These are phyloP conservation scores for Cinnamomum micranthum DNA, from an alignment of 164 flowering plant genomes.

Conservation along the genomic window DNA sequence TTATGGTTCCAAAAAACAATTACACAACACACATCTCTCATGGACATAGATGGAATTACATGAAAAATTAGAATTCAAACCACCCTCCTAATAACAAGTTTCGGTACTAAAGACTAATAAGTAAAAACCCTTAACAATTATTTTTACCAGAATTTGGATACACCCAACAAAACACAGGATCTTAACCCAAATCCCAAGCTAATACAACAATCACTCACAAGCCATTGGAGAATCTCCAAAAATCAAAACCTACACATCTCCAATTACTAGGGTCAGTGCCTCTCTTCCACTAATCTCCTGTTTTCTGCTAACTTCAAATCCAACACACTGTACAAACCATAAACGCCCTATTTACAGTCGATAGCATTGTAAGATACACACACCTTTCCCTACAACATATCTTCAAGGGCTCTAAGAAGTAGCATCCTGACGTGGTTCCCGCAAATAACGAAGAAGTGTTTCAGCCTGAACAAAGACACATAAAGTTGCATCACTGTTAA, in stretches of 20 bases:
- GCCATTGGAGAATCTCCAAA: conserved; percentile 4
- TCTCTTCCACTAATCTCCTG: not conserved
- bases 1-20: not conserved
- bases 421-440: conserved; percentile 72
- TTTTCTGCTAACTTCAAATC: not conserved
- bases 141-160: conserved; percentile 21
- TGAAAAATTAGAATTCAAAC: not conserved
- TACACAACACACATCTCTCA: no score
- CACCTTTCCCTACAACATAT: not conserved
- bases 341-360: conserved; percentile 19
- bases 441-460: conserved; percentile 64
- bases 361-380: not conserved
- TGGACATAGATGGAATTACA: no score
- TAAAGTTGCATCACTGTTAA: not conserved
- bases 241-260: conserved; percentile 9
- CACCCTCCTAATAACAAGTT: not conserved
- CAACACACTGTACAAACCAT: conserved; percentile 24
- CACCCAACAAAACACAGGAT: conserved; percentile 24
- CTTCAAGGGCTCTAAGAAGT: conserved; percentile 42
- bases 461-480: conserved; percentile 61
- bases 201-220: conserved; percentile 13
- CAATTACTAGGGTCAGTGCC: conserved; percentile 10
- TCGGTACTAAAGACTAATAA: not conserved
- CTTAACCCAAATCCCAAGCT: conserved; percentile 25
- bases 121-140: not conserved